These are phyloP conservation scores for Fusarium longipes DNA, from an alignment of 2,329 filamentous ascomycete species.

Conservation along the genomic window DNA sequence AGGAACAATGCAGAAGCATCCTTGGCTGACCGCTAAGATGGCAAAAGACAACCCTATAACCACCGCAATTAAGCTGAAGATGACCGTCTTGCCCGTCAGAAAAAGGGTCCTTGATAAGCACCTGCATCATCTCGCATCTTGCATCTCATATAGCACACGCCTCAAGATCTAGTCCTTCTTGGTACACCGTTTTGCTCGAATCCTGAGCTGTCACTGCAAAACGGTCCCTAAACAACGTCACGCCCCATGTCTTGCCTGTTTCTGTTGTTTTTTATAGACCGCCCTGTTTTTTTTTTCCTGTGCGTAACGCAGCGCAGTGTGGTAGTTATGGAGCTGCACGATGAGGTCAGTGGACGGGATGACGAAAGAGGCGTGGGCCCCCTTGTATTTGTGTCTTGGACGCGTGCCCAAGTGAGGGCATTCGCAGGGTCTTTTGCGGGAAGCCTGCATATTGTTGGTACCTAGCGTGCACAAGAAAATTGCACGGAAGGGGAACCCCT, in stretches of 20 bases:
- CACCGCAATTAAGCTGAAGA: slow-evolving; percentile 1
- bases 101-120: neutral
- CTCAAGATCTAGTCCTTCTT: slow-evolving; percentile 9
- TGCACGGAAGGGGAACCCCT: slow-evolving; percentile 3
- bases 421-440: slow-evolving; percentile 24
- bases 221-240: slow-evolving; percentile 20
- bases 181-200: slow-evolving; percentile 17
- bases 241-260: slow-evolving; percentile 12
- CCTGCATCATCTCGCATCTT: slow-evolving; percentile 24
- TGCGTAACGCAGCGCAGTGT: neutral
- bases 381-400: neutral
- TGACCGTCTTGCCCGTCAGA: slow-evolving; percentile 10
- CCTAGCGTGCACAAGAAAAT: slow-evolving; percentile 21
- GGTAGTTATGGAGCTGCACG: slow-evolving; percentile 35
- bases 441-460: slow-evolving; percentile 12
- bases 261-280: slow-evolving; percentile 34
- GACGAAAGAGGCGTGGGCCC: slow-evolving; percentile 40
- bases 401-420: slow-evolving; percentile 13
- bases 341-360: slow-evolving; percentile 49
- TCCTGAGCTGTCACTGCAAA: slow-evolving; percentile 7
- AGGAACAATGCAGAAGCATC: slow-evolving; percentile 20
- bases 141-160: neutral
- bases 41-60: slow-evolving; percentile 4
- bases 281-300: slow-evolving; percentile 28
- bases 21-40: slow-evolving; percentile 15